A percentile compares a stretch with the other conserved stretches of the same genome.
Evolutionary conservation across 352 stramenopile genomes (phyloP).

Genomic region (Elongisporangium prolatum): DNA sequence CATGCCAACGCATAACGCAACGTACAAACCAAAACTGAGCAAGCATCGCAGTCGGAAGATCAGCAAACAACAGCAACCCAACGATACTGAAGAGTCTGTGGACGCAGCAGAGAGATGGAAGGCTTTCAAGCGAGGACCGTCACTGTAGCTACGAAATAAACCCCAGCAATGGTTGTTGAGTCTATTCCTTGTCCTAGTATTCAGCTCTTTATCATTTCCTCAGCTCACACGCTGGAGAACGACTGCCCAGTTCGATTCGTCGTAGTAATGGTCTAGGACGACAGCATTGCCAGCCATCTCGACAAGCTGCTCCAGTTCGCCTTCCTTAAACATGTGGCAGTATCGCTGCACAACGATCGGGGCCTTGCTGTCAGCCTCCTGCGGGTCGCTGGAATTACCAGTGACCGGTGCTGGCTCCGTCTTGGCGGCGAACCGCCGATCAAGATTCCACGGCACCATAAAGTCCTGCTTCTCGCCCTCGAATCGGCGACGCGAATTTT

Average conservation of each 20-base stretch:
- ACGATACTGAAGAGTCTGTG: not conserved
- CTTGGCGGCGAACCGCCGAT: slow-evolving; percentile 59
- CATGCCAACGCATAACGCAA: slow-evolving; percentile 30
- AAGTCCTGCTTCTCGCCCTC: slow-evolving; percentile 70
- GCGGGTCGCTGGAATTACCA: slow-evolving; percentile 1
- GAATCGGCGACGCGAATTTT: slow-evolving; percentile 73
- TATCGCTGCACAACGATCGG: slow-evolving; percentile 76
- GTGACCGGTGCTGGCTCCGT: not conserved
- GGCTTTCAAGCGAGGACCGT: slow-evolving; percentile 21
- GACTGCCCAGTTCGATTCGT: slow-evolving; percentile 86
- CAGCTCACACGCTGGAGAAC: slow-evolving; percentile 54
- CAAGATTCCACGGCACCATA: slow-evolving; percentile 86
- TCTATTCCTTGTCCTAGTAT: slow-evolving; percentile 1
- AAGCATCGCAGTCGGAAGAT: slow-evolving; percentile 4
- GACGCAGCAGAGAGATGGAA: slow-evolving; percentile 24
- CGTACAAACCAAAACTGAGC: slow-evolving; percentile 27
- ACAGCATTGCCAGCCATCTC: slow-evolving; percentile 46
- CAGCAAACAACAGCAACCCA: slow-evolving; percentile 11
- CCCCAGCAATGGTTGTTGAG: slow-evolving; percentile 1
- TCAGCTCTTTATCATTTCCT: slow-evolving; percentile 5
- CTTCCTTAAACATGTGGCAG: slow-evolving; percentile 88
- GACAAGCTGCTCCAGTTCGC: slow-evolving; percentile 70
- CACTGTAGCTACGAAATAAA: slow-evolving; percentile 13
- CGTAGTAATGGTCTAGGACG: slow-evolving; percentile 79
- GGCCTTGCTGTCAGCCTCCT: slow-evolving; percentile 4